phyloP scores from a whole-genome alignment of 1,139 yeast species.

The Candida sp. region DNA sequence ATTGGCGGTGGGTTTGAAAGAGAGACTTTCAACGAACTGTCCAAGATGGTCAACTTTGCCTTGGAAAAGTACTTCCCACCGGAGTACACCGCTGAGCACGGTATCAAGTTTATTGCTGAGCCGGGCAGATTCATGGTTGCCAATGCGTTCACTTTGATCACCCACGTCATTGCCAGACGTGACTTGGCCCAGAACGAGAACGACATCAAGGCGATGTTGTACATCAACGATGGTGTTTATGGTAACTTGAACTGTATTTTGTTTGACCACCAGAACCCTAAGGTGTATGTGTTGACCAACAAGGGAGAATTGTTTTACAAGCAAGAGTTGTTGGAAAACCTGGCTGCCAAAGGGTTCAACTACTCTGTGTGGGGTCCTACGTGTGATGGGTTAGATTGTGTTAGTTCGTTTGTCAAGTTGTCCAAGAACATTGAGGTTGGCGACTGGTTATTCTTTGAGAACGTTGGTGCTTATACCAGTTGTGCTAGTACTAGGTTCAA shows the following conservation, averaged over 20 bases:
- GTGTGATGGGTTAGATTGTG: conserved; percentile 95
- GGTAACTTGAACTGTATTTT: conserved; percentile 95
- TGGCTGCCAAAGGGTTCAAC: conserved; percentile 9
- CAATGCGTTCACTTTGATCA: conserved; percentile 82
- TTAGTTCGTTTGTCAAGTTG: conserved; percentile 56
- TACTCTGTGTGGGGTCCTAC: conserved; percentile 98
- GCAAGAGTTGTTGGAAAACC: conserved; percentile 11
- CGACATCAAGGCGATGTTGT: conserved; percentile 51
- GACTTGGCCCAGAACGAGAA: conserved; percentile 22
- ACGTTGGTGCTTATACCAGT: conserved; percentile 93
- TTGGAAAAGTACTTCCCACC: conserved; percentile 63
- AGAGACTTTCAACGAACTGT: conserved; percentile 65
- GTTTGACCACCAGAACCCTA: conserved; percentile 89
- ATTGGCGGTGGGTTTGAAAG: conserved; percentile 95
- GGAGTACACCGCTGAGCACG: conserved; percentile 26
- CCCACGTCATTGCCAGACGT: conserved; percentile 86
- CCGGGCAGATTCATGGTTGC: conserved; percentile 95
- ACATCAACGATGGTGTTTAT: conserved; percentile 94
- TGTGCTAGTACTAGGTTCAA: conserved; percentile 91
- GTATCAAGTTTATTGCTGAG: conserved; percentile 79
- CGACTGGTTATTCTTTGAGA: conserved; percentile 89
- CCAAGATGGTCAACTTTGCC: conserved; percentile 59
- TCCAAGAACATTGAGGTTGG: conserved; percentile 74
- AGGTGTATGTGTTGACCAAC: conserved; percentile 66
- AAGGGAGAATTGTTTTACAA: conserved; percentile 50